Evolutionary conservation across 2,329 filamentous ascomycete species (phyloP), one percentile per base, ranked within the genome.

Genomic region (Thelonectria rubi): DNA sequence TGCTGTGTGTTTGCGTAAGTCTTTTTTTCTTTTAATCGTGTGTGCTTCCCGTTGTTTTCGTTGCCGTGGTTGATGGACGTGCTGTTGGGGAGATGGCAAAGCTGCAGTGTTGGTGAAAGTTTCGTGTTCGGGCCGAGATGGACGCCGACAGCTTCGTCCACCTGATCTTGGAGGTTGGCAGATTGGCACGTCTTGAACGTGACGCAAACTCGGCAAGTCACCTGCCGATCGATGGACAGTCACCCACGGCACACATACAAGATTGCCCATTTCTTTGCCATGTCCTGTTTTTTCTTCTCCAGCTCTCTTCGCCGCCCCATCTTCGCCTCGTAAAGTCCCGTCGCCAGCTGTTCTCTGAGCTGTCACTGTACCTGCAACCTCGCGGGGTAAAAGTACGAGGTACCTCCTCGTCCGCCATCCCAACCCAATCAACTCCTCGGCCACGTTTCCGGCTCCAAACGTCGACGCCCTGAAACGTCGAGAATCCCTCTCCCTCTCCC

Each of bases 381-480:
- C 52, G 43, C 53, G 53, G 53, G 53, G 53, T 55, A 55, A 48
- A 32, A 40, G 2, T 37, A 37, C 34, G 34, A 37, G 15, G 34
- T 37, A 30, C 20, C 18, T 17, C 18, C 30, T 55, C 40, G 10
- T 45, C 42, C 20, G 18, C 15, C 37, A 26, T 26, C 43, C 20
- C 52, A 55, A 55, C 42, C 26, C 52, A 55, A 37, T 32, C 34
- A 12, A 47, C 34, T n/a, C n/a, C 20, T 32, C 37, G 17, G 21
- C 34, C 53, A 46, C 43, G 43, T 37, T 45, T 40, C 42, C n/a
- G 18, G 18, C 20, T 30, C 43, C 45, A 24, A 30, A 47, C 18
- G 3, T 37, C 21, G 12, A 20, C 30, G 15, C 17, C 21, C 12
- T 47, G 15, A 43, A 20, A 30, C 39, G 10, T 37, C 50, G 17